A percentile compares a stretch with the other conserved stretches of the same genome.
phyloP scores from a whole-genome alignment of 2,329 filamentous ascomycete species.

The Fusarium luffae region DNA sequence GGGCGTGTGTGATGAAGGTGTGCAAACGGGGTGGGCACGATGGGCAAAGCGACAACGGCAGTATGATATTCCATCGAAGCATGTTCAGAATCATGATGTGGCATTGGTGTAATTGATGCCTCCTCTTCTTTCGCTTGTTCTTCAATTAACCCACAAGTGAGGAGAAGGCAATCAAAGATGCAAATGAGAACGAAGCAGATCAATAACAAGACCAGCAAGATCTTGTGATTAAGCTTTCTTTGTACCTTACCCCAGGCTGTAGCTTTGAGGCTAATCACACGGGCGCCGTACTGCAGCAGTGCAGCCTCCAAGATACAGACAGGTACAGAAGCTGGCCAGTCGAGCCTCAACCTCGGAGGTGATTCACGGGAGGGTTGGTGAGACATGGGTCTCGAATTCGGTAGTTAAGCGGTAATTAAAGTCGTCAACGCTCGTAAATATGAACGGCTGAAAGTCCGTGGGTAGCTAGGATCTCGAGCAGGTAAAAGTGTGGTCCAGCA shows the following conservation, averaged over 20 bases:
- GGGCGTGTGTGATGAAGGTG: conserved; percentile 24
- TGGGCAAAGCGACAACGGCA: background rate
- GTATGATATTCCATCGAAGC: conserved; percentile 5
- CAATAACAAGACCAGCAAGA: background rate
- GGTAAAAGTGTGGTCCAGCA: conserved; percentile 24
- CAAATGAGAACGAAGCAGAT: background rate
- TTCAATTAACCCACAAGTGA: background rate
- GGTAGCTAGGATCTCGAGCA: conserved; percentile 20
- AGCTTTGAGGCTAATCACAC: conserved; percentile 20
- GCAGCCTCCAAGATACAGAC: background rate
- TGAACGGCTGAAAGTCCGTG: conserved; percentile 27
- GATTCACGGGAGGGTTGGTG: conserved; percentile 14
- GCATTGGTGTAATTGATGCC: conserved; percentile 2
- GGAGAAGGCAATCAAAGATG: background rate
- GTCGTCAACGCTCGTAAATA: conserved; percentile 25
- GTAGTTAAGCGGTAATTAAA: conserved; percentile 36
- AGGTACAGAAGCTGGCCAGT: background rate
- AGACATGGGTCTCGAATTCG: conserved; percentile 31
- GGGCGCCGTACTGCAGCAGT: conserved; percentile 8
- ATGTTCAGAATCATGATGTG: conserved; percentile 9
- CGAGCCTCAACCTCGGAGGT: conserved; percentile 20
- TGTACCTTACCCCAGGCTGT: conserved; percentile 21
- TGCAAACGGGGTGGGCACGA: conserved; percentile 2
- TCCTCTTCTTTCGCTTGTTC: background rate
- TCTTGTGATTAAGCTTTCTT: conserved; percentile 20